Conservation (phyloP, 2,329 filamentous ascomycete species). For the Alternaria ethzedia region DNA sequence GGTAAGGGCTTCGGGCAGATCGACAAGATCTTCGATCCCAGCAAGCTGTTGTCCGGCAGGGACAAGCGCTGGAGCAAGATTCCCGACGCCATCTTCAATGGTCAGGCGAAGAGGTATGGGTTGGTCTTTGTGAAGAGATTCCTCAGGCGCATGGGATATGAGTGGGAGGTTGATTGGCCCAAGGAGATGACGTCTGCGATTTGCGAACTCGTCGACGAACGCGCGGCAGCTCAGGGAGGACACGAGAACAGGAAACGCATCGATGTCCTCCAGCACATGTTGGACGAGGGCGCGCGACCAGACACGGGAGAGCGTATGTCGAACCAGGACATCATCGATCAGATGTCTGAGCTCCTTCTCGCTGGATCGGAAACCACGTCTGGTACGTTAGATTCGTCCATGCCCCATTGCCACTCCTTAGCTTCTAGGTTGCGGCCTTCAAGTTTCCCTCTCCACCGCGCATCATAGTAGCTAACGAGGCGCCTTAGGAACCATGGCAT, state of each 20-base stretch:
- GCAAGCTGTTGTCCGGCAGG: neutral
- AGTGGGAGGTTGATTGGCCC: constrained; percentile 4
- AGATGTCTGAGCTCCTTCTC: constrained; percentile 1
- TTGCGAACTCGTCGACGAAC: constrained; percentile 3
- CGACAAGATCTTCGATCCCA: constrained; percentile 3
- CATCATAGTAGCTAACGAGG: neutral
- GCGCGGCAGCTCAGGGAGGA: neutral
- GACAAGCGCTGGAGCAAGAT: neutral
- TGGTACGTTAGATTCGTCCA: neutral
- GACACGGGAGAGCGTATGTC: constrained; percentile 3
- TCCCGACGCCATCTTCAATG: neutral
- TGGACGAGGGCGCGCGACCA: constrained; percentile 1
- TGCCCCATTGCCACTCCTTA: neutral
- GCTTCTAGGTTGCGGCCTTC: neutral
- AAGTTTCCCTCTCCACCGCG: neutral
- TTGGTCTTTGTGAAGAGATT: constrained; percentile 1
- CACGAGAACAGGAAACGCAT: neutral
- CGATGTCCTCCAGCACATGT: constrained; percentile 3
- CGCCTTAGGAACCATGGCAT: neutral
- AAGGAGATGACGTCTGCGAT: constrained; percentile 5
- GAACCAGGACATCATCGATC: constrained; percentile 1
- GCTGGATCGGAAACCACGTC: neutral
- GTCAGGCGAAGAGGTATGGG: neutral
- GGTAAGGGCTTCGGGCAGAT: constrained; percentile 2
- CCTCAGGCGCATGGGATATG: neutral